Conservation (phyloP, 805 yeast genomes). For the Ogataea pilisensis region DNA sequence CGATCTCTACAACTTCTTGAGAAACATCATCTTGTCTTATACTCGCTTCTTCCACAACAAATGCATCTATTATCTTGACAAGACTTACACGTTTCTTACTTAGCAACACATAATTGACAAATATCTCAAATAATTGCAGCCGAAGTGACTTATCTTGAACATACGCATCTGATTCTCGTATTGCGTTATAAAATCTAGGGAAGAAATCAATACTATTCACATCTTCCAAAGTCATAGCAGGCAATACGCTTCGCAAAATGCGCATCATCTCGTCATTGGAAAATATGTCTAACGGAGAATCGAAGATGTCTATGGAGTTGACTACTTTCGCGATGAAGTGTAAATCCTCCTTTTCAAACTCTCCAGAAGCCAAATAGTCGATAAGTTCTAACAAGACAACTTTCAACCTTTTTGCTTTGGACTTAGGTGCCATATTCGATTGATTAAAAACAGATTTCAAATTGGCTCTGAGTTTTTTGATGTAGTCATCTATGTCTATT, state of each 20-base stretch:
- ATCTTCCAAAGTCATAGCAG: slow-evolving; percentile 27
- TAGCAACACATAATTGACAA: slow-evolving; percentile 29
- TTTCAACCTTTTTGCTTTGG: slow-evolving; percentile 25
- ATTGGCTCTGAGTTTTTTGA: slow-evolving; percentile 14
- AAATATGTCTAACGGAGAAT: slow-evolving; percentile 22
- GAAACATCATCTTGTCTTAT: slow-evolving; percentile 13
- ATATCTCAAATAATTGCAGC: slow-evolving; percentile 30
- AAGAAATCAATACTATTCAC: slow-evolving; percentile 29
- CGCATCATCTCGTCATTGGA: slow-evolving; percentile 20
- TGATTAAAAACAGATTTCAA: slow-evolving; percentile 22
- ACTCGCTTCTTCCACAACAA: slow-evolving; percentile 22
- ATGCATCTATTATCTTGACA: slow-evolving; percentile 25
- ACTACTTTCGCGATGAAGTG: slow-evolving; percentile 27
- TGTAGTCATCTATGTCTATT: slow-evolving; percentile 14
- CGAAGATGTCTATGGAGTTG: slow-evolving; percentile 27
- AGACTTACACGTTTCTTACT: slow-evolving; percentile 26
- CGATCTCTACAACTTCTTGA: slow-evolving; percentile 24
- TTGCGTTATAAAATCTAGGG: slow-evolving; percentile 30
- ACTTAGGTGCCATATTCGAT: slow-evolving; percentile 23
- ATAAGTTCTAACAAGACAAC: slow-evolving; percentile 18
- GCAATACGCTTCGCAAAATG: slow-evolving; percentile 21
- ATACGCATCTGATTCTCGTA: slow-evolving; percentile 26
- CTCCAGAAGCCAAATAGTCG: slow-evolving; percentile 15
- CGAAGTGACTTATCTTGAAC: slow-evolving; percentile 16
- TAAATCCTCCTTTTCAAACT: slow-evolving; percentile 23